A percentile compares a stretch with the other conserved stretches of the same genome.
Conservation (phyloP, 495 filamentous ascomycete species). For the Pyrenopolyporus hunteri region DNA sequence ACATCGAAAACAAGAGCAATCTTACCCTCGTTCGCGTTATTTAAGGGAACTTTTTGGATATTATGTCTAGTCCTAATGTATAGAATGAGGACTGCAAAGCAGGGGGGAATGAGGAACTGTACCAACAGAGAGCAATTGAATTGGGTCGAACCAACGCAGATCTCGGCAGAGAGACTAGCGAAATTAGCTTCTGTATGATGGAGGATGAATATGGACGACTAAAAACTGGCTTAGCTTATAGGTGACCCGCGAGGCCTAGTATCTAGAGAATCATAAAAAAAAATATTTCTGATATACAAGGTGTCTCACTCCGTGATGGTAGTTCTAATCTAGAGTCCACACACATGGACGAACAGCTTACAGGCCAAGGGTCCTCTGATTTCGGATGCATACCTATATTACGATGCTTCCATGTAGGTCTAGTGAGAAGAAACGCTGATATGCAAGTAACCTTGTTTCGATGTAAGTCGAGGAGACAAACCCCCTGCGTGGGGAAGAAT, state of each 20-base stretch:
- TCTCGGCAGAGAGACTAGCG: constrained; percentile 13
- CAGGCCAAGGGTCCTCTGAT: constrained; percentile 1
- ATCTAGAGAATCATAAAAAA: constrained; percentile 10
- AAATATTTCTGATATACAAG: not conserved
- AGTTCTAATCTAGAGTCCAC: not conserved
- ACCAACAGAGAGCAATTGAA: constrained; percentile 21
- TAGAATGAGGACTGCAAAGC: constrained; percentile 39
- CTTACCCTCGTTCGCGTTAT: constrained; percentile 30
- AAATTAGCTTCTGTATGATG: constrained; percentile 25
- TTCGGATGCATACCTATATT: not conserved
- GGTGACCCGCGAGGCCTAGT: constrained; percentile 16
- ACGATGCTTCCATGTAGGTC: not conserved
- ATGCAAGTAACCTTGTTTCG: constrained; percentile 39
- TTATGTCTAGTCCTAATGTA: constrained; percentile 37
- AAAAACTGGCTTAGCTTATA: constrained; percentile 9
- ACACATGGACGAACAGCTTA: not conserved
- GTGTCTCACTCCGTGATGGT: constrained; percentile 7
- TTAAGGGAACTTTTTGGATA: constrained; percentile 10
- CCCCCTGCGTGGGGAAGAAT: constrained; percentile 19
- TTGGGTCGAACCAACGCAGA: constrained; percentile 8
- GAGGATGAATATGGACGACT: constrained; percentile 25
- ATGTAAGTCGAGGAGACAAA: constrained; percentile 18
- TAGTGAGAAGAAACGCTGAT: constrained; percentile 21
- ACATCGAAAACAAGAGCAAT: constrained; percentile 37
- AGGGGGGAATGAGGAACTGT: constrained; percentile 18